A percentile compares a stretch with the other conserved stretches of the same genome.
phyloP scores from a whole-genome alignment of 2,329 filamentous ascomycete genomes.

The Chalara sp. region DNA sequence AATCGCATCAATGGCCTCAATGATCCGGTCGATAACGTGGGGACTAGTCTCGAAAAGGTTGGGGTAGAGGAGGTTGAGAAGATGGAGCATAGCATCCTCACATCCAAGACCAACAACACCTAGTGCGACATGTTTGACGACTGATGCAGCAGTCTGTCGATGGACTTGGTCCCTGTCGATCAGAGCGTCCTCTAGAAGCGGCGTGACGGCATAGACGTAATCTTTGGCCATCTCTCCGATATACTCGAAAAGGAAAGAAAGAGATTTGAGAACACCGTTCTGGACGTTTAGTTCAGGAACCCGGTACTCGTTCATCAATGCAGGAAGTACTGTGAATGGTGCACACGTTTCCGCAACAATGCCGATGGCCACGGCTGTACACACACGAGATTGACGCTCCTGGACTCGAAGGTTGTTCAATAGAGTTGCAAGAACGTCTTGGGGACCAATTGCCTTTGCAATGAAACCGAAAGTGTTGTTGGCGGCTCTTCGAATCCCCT shows the following conservation, averaged over 20 bases:
- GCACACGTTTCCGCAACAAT: conserved; percentile 98
- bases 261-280: conserved; percentile 93
- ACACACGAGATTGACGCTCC: conserved; percentile 95
- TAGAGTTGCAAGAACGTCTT: conserved; percentile 91
- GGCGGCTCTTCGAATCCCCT: conserved; percentile 93
- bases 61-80: conserved; percentile 92
- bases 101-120: conserved; percentile 97
- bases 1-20: conserved; percentile 95
- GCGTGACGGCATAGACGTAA: conserved; percentile 97
- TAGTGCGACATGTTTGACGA: conserved; percentile 95
- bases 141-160: conserved; percentile 89
- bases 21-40: conserved; percentile 95
- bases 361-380: conserved; percentile 95
- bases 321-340: conserved; percentile 96
- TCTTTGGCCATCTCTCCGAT: conserved; percentile 99
- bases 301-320: conserved; percentile 98
- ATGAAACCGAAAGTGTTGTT: conserved; percentile 99
- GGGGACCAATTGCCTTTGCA: conserved; percentile 95
- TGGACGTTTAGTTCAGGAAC: conserved; percentile 98
- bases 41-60: conserved; percentile 97
- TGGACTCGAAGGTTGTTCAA: conserved; percentile 96
- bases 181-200: conserved; percentile 89
- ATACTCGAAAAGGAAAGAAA: conserved; percentile 97
- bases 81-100: conserved; percentile 96
- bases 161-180: conserved; percentile 98